A percentile compares a stretch with the other conserved stretches of the same genome.
These are phyloP conservation scores for Tuctoria greenei DNA, from an alignment of 176 grass and related monocot species.

Conservation along the genomic window DNA sequence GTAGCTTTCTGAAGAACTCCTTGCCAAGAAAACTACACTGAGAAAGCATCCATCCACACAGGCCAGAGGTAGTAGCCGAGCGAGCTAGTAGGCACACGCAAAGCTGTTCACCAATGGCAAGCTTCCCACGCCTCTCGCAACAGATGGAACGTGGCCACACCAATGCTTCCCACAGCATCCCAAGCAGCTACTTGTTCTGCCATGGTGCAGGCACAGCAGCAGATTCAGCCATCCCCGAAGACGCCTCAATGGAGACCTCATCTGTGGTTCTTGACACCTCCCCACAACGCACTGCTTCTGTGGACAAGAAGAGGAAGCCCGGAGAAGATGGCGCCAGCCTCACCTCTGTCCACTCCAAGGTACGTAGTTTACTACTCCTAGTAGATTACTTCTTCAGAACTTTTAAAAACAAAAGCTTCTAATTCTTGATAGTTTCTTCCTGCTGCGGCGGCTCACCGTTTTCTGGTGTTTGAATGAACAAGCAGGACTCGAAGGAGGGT, in stretches of 20 bases:
- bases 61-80: neutral
- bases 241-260: conserved; percentile 42
- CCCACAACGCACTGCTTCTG: conserved; percentile 26
- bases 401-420: neutral
- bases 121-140: conserved; percentile 45
- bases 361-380: conserved; percentile 19
- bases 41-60: conserved; percentile 8
- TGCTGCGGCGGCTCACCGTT: neutral
- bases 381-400: neutral
- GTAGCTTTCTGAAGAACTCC: conserved; percentile 23
- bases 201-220: conserved; percentile 13
- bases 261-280: conserved; percentile 48
- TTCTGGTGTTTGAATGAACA: neutral
- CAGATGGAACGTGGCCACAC: conserved; percentile 49
- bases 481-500: conserved; percentile 53
- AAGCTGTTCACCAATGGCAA: conserved; percentile 36
- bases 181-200: conserved; percentile 47
- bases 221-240: conserved; percentile 27
- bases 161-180: conserved; percentile 26
- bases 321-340: conserved; percentile 41
- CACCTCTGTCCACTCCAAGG: conserved; percentile 68
- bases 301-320: conserved; percentile 58
- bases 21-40: conserved; percentile 34
- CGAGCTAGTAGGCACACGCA: neutral
- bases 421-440: neutral